Evolutionary conservation across 148 eudicot species (phyloP), one percentile per base, ranked within the genome.

Genomic region (Dianthus caryophyllus): DNA sequence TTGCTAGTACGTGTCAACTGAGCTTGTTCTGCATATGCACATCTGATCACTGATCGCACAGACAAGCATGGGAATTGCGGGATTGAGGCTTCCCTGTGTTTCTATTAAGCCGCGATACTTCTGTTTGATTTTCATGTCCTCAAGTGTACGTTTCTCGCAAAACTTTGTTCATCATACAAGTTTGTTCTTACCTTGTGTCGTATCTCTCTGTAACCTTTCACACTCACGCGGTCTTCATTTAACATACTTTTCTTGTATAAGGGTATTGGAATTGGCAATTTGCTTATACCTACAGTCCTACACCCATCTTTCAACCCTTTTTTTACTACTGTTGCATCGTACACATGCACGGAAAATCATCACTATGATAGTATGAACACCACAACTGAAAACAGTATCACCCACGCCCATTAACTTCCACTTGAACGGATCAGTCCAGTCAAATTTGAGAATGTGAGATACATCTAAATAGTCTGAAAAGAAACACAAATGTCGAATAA

Each of bases 401-500:
- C 39, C 8, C 39, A 33, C 39, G 8, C 39, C 8, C 39, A 33
- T 33, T 33, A 33, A 33, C 39, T 8, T 8, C 39, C 51, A 47
- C 51, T 47, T 17, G 51, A n/a, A 47, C 17, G 17, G 51, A 47
- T 47, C n/a, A 13, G 6, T 16, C 51, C 16, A 16, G 20, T 25
- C 25, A 18, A 15, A 51, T 51, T 51, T 15, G 5, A 72, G 69
- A 54, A 43, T 26, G 25, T 3, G 16, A 44, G 26, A 66, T 18
- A 36, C 44, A 41, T 50, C 31, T 26, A 52, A 6, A 11, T 20
- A 14, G 54, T 7, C 25, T 55, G 12, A 39, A 58, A 0, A 69
- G 20, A 70, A 25, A 18, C 36, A 29, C 18, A 70, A 4, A 65
- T 29, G 4, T 1, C 54, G 56, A 57, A 69, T 33, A 57, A 57